Evolutionary conservation across 1,284 basidiomycete species (phyloP), one percentile per base, ranked within the genome.

Genomic region (Vanrija humicola): DNA sequence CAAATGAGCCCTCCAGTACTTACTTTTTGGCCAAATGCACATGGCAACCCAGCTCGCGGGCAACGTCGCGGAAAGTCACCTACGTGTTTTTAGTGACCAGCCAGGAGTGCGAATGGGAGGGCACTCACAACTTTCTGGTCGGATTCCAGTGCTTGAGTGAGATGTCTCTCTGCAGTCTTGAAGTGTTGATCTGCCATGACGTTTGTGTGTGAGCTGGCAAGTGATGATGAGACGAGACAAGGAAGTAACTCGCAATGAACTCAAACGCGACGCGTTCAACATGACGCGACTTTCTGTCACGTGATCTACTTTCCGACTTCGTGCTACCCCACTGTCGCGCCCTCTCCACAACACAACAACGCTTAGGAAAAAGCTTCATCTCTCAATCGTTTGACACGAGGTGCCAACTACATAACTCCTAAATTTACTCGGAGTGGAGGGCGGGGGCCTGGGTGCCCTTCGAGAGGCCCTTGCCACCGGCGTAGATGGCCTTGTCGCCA

Each of bases 401-500:
- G 10, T 26, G 18, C 16, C 23, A n/a, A 26, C 28, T 29, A 46
- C 15, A 6, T 28, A 9, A 46, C 48, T 46, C 26, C 26, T 29
- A 19, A 19, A 38, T 48, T 59, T 61, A 63, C 60, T 62, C 55
- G 34, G 65, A 67, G 66, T 75, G 73, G 65, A 94, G 81, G 56
- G 84, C 86, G 51, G 91, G 91, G 58, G 86, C 73, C 26, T 79
- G 84, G 62, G 78, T 75, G 59, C 91, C 91, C 61, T 84, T 84
- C 63, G 90, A 87, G 67, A 95, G 79, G 58, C 90, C 92, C 76
- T 83, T 84, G 66, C 81, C 83, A 59, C 86, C 90, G 59, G 90
- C 91, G 72, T 82, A 94, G 64, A 81, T 82, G 40, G 83, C 84
- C 65, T 83, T 72, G 62, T 66, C 67, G 50, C 69, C 78, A 65